Conservation (phyloP, 2,329 filamentous ascomycete species). For the Pseudogymnoascus sp. region DNA sequence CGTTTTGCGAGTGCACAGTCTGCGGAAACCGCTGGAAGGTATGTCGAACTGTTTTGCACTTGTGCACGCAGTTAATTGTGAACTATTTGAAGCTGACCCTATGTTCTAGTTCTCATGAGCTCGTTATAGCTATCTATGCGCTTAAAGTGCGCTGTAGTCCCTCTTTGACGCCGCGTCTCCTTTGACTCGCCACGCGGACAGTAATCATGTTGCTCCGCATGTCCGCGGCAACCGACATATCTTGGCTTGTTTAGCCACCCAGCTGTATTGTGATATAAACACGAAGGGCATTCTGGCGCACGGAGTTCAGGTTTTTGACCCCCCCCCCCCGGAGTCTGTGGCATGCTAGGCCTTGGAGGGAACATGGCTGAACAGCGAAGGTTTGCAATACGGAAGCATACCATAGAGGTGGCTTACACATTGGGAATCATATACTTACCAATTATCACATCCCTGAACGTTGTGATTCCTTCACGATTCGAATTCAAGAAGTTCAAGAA, state of each 20-base stretch:
- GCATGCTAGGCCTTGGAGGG: neutral
- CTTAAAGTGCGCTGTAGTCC: neutral
- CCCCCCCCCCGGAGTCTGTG: neutral
- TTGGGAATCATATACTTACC: neutral
- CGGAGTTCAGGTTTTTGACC: neutral
- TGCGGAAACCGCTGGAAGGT: constrained; percentile 68
- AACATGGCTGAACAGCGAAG: neutral
- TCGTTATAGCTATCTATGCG: neutral
- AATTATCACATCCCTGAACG: neutral
- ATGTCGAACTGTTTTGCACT: constrained; percentile 24
- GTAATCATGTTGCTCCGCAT: neutral
- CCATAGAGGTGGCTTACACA: neutral
- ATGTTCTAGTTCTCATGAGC: constrained; percentile 26
- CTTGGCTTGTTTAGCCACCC: neutral
- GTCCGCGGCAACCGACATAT: neutral
- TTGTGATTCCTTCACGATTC: constrained; percentile 1
- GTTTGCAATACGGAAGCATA: constrained; percentile 1
- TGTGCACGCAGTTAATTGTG: constrained; percentile 5
- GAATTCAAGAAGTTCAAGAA: constrained; percentile 40
- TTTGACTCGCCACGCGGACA: neutral
- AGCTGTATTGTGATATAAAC: constrained; percentile 5
- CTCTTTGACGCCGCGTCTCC: neutral
- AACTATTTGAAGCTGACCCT: constrained; percentile 1
- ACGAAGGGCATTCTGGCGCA: neutral
- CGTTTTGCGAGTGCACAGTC: constrained; percentile 62